These are phyloP conservation scores for Prunus yedoensis DNA, from an alignment of 331 rosid genomes.

Conservation along the genomic window DNA sequence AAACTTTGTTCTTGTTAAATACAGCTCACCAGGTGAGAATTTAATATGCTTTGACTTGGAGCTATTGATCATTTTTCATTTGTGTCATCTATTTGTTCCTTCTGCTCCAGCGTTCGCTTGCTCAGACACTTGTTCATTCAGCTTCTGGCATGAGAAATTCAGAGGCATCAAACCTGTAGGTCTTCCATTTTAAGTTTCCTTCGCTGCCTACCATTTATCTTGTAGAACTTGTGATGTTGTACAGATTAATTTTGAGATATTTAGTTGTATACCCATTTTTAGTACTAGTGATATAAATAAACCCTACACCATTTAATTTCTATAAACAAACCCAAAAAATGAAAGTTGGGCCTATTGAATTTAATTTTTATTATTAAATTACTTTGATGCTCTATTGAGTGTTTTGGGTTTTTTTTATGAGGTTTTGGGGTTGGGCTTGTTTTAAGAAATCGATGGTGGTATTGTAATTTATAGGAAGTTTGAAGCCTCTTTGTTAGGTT, in stretches of 20 bases:
- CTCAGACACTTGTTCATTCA: constrained; percentile 86
- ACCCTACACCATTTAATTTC: too few relatives aligned
- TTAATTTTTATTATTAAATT: too few relatives aligned
- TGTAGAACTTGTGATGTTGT: constrained; percentile 14
- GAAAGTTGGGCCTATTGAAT: too few relatives aligned
- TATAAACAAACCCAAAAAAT: too few relatives aligned
- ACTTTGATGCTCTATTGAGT: too few relatives aligned
- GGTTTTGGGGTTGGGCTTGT: too few relatives aligned
- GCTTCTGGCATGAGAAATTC: constrained; percentile 70
- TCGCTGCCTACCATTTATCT: neutral
- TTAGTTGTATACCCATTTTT: too few relatives aligned
- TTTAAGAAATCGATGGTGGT: too few relatives aligned
- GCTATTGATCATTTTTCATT: constrained; percentile 17
- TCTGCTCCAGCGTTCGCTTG: constrained; percentile 77
- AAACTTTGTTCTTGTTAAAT: constrained; percentile 60
- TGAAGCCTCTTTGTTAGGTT: too few relatives aligned
- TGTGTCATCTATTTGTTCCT: constrained; percentile 21
- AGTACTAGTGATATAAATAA: too few relatives aligned
- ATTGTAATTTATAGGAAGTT: too few relatives aligned
- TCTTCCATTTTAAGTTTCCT: constrained; percentile 20
- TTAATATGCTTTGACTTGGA: constrained; percentile 16
- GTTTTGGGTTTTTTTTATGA: too few relatives aligned
- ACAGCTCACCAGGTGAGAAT: constrained; percentile 71
- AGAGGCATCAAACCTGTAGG: constrained; percentile 84
- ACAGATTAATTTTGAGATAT: constrained; percentile 5